Evolutionary conservation across 768 basidiomycete species (phyloP).

Genomic region (Boletus tomentosulus): DNA sequence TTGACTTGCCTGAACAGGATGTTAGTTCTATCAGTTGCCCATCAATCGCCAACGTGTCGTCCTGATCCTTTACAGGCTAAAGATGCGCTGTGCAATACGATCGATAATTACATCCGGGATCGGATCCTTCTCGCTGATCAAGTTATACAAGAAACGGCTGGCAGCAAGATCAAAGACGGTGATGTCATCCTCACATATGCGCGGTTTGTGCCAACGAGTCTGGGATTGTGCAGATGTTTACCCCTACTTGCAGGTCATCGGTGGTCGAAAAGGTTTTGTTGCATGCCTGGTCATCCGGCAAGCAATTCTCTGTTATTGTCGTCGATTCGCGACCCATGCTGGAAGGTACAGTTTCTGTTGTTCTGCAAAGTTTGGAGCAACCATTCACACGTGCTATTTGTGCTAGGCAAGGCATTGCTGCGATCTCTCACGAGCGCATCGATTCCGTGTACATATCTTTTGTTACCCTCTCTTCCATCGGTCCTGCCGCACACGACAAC

Average conservation of each 20-base stretch:
- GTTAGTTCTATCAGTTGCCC: constrained; percentile 39
- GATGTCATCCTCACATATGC: constrained; percentile 93
- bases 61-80: constrained; percentile 62
- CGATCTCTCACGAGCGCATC: constrained; percentile 58
- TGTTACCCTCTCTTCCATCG: constrained; percentile 82
- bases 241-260: constrained; percentile 62
- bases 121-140: constrained; percentile 90
- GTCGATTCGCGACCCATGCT: constrained; percentile 93
- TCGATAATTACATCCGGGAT: constrained; percentile 92
- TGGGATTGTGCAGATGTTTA: not conserved
- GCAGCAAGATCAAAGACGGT: constrained; percentile 91
- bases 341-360: constrained; percentile 56
- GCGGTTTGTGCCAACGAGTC: constrained; percentile 45
- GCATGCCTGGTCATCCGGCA: constrained; percentile 68
- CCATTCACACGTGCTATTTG: not conserved
- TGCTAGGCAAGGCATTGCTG: constrained; percentile 73
- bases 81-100: constrained; percentile 72
- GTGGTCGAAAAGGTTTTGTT: constrained; percentile 89
- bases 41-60: not conserved
- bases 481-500: constrained; percentile 78
- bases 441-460: constrained; percentile 86
- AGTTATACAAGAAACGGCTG: constrained; percentile 85
- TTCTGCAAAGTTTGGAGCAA: not conserved
- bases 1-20: constrained; percentile 93
- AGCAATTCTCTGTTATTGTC: constrained; percentile 83